Evolutionary conservation across 2,329 filamentous ascomycete species (phyloP), one percentile per base, ranked within the genome.

Genomic region (Furcasterigmium furcatum): DNA sequence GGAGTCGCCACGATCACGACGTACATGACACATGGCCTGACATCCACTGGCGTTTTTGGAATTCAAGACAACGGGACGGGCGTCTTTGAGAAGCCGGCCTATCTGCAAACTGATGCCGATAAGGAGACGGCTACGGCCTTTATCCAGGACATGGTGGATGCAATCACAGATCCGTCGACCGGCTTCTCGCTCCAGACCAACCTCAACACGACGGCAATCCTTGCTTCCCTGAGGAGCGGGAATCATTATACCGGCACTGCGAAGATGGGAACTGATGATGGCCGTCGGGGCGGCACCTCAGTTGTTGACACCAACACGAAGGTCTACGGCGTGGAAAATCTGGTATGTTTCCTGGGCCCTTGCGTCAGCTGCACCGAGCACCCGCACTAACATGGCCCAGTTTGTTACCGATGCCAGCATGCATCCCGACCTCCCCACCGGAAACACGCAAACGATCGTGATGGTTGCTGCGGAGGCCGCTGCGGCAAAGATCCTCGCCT

Each of bases 401-500:
- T 82, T 80, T 55, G 75, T 83, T 12, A 76, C 84, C 4, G 81
- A 84, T 50, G 80, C 77, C 1, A 75, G 74, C 20, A 79, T 84
- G 49, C 81, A 83, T 63, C 81, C 82, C 0, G 81, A 60, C 39
- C 40, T 51, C 5, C 46, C 48, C 32, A 51, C 48, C 12, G 48
- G 48, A 13, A 51, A 51, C 46, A 48, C 48, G 10, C 46, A 48
- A 22, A 19, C 48, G 46, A 51, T 51, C 36, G 48, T 51, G 32
- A 49, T 51, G 46, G 41, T 51, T 36, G 43, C 48, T 4, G 46
- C 46, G 32, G 48, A 51, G 44, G 44, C 44, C 21, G 48, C 48
- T 12, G 48, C 46, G 24, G 44, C 48, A 43, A 51, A 44, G 44
- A 51, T 51, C 27, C 40, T 41, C 12, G 46, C 46, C 36, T 38